Evolutionary conservation across 2,329 filamentous ascomycete species (phyloP).

Genomic region (Torrubiella hemipterigena): DNA sequence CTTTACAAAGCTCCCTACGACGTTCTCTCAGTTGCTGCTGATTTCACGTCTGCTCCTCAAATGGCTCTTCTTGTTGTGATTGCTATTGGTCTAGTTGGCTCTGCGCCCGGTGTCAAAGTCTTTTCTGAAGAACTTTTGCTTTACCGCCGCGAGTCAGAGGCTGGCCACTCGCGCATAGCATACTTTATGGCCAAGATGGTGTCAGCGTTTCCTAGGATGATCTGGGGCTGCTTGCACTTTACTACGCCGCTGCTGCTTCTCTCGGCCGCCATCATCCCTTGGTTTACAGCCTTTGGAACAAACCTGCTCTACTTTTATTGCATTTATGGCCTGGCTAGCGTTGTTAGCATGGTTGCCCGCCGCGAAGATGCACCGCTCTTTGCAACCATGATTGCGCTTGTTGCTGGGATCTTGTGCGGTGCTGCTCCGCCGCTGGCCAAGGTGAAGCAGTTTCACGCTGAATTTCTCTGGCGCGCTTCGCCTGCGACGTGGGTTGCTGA

Average conservation of each 20-base stretch:
- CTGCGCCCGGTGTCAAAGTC: conserved; percentile 40
- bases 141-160: conserved; percentile 41
- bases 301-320: conserved; percentile 47
- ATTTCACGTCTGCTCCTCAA: conserved; percentile 37
- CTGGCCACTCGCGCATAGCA: conserved; percentile 41
- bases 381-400: conserved; percentile 39
- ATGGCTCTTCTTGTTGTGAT: conserved; percentile 40
- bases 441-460: conserved; percentile 38
- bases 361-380: conserved; percentile 45
- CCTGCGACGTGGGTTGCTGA: conserved; percentile 46
- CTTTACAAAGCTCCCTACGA: conserved; percentile 37
- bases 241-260: conserved; percentile 37
- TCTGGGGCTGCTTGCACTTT: conserved; percentile 41
- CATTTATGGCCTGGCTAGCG: conserved; percentile 42
- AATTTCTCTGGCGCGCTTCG: conserved; percentile 41
- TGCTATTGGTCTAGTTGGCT: conserved; percentile 41
- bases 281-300: conserved; percentile 31
- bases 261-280: conserved; percentile 36
- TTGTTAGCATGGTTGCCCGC: conserved; percentile 39
- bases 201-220: conserved; percentile 37
- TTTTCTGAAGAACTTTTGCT: conserved; percentile 45
- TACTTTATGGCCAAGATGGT: conserved; percentile 46
- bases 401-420: conserved; percentile 42
- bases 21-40: conserved; percentile 36
- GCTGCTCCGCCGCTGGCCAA: conserved; percentile 36